Evolutionary conservation across 441 rosid species (phyloP).

Genomic region (Pelargonium fulgidum): DNA sequence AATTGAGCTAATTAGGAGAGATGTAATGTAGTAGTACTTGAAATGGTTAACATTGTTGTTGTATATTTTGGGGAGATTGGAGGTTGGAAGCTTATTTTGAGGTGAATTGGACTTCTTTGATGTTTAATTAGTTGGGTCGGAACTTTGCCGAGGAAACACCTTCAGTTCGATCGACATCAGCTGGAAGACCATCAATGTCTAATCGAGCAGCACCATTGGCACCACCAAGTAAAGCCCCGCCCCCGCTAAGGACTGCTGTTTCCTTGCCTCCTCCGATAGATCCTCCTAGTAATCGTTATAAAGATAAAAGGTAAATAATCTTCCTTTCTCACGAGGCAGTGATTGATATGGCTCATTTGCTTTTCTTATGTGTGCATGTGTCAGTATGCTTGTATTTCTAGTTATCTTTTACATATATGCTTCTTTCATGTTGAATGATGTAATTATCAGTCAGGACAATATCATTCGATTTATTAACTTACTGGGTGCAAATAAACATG

Average conservation of each 20-base stretch:
- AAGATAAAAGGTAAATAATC: conserved; percentile 39
- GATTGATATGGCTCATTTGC: background rate
- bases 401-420: no score
- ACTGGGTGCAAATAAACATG: conserved; percentile 19
- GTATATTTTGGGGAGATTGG: background rate
- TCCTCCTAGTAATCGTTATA: conserved; percentile 40
- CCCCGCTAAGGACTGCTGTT: conserved; percentile 44
- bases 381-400: background rate
- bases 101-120: conserved; percentile 15
- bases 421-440: background rate
- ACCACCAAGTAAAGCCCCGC: conserved; percentile 31
- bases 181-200: conserved; percentile 41
- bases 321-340: background rate
- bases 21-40: background rate
- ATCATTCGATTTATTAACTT: conserved; percentile 12
- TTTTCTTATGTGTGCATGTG: background rate
- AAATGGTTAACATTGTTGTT: background rate
- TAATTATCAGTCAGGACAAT: background rate
- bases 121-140: conserved; percentile 32
- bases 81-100: conserved; percentile 11
- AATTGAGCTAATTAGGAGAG: background rate
- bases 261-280: conserved; percentile 37
- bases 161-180: conserved; percentile 37
- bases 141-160: conserved; percentile 36
- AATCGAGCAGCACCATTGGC: conserved; percentile 37